Conservation (phyloP, 2,329 filamentous ascomycete species). For the Chlorencoelia australis region DNA sequence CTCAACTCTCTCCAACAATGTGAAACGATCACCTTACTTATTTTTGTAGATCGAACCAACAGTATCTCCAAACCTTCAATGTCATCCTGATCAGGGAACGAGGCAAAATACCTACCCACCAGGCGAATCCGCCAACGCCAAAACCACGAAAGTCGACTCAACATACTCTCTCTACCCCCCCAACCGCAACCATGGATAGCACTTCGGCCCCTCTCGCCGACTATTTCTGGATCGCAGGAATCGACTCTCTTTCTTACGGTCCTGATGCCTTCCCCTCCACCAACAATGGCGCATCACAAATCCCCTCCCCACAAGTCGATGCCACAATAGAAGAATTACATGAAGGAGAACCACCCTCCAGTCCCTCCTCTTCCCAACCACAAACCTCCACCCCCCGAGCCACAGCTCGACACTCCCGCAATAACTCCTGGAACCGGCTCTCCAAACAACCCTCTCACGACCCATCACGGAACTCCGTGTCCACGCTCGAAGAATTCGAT, state of each 20-base stretch:
- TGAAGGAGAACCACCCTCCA: constrained; percentile 51
- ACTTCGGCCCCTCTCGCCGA: constrained; percentile 58
- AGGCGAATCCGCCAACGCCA: constrained; percentile 7
- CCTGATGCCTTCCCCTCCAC: constrained; percentile 36
- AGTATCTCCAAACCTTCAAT: too few species aligned
- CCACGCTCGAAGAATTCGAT: constrained; percentile 48
- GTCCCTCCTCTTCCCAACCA: constrained; percentile 29
- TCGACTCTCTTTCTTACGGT: constrained; percentile 57
- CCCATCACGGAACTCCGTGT: constrained; percentile 41
- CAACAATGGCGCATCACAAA: constrained; percentile 16
- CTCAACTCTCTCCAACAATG: too few species aligned
- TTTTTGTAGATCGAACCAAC: too few species aligned
- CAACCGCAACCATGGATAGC: constrained; percentile 28
- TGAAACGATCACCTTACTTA: too few species aligned
- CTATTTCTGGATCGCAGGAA: constrained; percentile 67
- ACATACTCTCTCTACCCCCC: too few species aligned
- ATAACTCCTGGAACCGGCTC: constrained; percentile 48
- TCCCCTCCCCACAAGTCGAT: constrained; percentile 34
- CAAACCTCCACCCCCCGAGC: constrained; percentile 14
- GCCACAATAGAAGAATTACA: constrained; percentile 46
- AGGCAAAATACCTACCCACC: constrained; percentile 1
- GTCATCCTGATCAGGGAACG: too few species aligned
- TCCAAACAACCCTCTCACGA: constrained; percentile 43
- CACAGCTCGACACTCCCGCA: constrained; percentile 47
- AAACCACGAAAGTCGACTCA: too few species aligned